These are phyloP conservation scores for Berberis vulgaris DNA, from an alignment of 164 flowering plant species.

Conservation along the genomic window DNA sequence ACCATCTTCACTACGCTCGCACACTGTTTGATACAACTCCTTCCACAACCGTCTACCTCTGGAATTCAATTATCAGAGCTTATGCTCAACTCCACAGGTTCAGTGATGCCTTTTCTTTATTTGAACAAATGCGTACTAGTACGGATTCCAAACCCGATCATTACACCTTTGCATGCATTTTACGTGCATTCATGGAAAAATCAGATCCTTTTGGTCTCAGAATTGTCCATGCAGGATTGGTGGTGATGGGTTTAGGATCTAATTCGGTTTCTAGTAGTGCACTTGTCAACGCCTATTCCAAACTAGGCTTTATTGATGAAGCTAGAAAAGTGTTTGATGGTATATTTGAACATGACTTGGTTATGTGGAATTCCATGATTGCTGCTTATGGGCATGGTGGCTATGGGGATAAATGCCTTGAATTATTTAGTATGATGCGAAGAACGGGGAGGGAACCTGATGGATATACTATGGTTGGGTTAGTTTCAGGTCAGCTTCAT, in stretches of 20 bases:
- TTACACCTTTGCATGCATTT: conserved; percentile 64
- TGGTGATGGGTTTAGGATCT: conserved; percentile 38
- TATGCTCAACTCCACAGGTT: conserved; percentile 38
- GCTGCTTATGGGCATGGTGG: conserved; percentile 44
- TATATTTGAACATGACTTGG: conserved; percentile 53
- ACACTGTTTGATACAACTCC: conserved; percentile 54
- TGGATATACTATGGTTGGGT: conserved; percentile 64
- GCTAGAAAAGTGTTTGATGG: conserved; percentile 45
- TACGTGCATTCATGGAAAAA: conserved; percentile 49
- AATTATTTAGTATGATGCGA: conserved; percentile 20
- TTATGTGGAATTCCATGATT: conserved; percentile 63
- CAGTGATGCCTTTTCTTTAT: conserved; percentile 36
- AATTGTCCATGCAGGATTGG: conserved; percentile 40
- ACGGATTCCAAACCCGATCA: conserved; percentile 48
- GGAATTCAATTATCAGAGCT: conserved; percentile 86
- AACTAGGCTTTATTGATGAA: conserved; percentile 38
- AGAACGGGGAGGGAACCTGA: conserved; percentile 25
- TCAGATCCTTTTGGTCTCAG: conserved; percentile 24
- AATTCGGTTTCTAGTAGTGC: conserved; percentile 53
- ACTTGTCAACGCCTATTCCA: conserved; percentile 60
- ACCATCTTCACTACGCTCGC: conserved; percentile 41
- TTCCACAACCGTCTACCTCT: conserved; percentile 48
- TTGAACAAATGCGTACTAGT: conserved; percentile 28
- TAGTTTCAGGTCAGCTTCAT: conserved; percentile 30
- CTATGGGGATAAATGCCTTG: conserved; percentile 36